These are phyloP conservation scores for Glaciozyma martinii DNA, from an alignment of 768 basidiomycete species.

Conservation along the genomic window DNA sequence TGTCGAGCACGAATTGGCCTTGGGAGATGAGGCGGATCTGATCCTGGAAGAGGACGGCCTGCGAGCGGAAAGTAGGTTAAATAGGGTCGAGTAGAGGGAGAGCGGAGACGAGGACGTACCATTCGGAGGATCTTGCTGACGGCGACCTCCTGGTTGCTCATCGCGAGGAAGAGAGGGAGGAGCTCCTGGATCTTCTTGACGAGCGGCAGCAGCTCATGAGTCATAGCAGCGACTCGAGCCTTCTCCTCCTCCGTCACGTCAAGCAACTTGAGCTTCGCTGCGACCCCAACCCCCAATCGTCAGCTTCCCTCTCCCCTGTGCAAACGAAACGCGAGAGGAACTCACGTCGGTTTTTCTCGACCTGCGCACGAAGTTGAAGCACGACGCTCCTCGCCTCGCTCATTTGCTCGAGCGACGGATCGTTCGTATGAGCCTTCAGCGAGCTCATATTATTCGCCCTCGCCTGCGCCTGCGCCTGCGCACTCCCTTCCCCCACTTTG, in stretches of 20 bases:
- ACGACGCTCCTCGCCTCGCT: conserved; percentile 13
- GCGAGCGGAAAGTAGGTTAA: no score
- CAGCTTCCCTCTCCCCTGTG: background rate
- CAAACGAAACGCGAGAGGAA: background rate
- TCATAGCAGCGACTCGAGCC: conserved; percentile 9
- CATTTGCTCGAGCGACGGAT: conserved; percentile 22
- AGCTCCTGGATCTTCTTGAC: conserved; percentile 30
- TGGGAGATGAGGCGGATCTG: conserved; percentile 20
- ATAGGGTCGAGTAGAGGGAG: no score
- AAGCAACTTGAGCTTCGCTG: conserved; percentile 13
- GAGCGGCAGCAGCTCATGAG: conserved; percentile 23
- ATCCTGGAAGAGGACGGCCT: conserved; percentile 32
- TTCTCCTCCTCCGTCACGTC: conserved; percentile 20
- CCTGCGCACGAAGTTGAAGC: background rate
- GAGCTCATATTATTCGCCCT: background rate
- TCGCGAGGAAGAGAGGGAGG: conserved; percentile 32
- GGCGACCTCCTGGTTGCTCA: conserved; percentile 17
- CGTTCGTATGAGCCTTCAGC: background rate
- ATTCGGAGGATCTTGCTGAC: conserved; percentile 26
- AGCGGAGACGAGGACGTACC: no score
- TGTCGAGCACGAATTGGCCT: conserved; percentile 29
- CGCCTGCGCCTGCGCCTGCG: conserved; percentile 4
- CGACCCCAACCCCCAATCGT: background rate
- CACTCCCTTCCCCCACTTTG: background rate
- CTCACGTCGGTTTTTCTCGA: conserved; percentile 17